Evolutionary conservation across 164 flowering plant species (phyloP), one percentile per base, ranked within the genome.

Genomic region (Vitis riparia): DNA sequence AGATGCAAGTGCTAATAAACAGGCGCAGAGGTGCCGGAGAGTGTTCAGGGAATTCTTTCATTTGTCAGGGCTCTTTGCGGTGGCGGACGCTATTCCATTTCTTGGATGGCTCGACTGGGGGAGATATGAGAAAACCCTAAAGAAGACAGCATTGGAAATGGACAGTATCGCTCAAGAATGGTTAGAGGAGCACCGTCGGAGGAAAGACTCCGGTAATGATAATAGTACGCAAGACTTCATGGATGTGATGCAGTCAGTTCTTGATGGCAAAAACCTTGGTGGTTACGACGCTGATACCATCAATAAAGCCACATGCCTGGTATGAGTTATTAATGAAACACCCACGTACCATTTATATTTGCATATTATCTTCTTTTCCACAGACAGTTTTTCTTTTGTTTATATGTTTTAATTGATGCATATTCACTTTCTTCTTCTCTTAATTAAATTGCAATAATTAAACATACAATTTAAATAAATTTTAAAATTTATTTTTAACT

Each of bases 61-160:
- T 10, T 60, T 76, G 30, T 0, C 23, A 0, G 82, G 79, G 51
- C 23, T 57, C 2, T 77, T 76, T 48, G 63, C 73, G 63, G 55
- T 75, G 16, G 27, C 68, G 0, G 88, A 84, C 15, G 80, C 71
- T 0, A 0, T 84, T 53, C 85, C 82, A 0, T 72, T 60, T 16
- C 68, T 84, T 1, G 49, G 74, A 49, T 80, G 79, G 77, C 44
- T 82, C 59, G 88, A 82, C 60, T 44, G 77, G 23, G 74, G 71
- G 1, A 83, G 84, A 14, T 55, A 80, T 15, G 74, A 68, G 77
- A 77, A 48, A 48, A 63, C 30, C 1, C 79, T 81, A 81, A 81
- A 84, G 69, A 70, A 29, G 30, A 74, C 75, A 0, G 81, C 78
- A 1, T 59, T 59, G 27, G 82, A 79, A 3, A 9, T 81, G 5